Percentiles rank a stretch among this genome's conserved stretches.
Conservation (phyloP, 495 filamentous ascomycete species). For the Astrothelium subdiscretum region DNA sequence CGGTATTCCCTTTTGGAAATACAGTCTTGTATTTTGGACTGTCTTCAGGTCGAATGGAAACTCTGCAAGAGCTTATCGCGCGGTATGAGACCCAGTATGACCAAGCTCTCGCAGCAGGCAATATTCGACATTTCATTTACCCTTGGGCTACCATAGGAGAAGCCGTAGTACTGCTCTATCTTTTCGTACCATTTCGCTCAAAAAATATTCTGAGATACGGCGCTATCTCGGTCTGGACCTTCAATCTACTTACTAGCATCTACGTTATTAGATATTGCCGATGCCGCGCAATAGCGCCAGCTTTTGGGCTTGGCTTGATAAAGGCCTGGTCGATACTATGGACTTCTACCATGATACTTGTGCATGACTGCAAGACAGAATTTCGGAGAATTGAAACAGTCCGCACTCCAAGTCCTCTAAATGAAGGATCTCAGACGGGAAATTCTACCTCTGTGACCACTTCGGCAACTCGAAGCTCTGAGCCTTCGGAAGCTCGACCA, state of each 20-base stretch:
- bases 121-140: conserved; percentile 41
- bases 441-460: neutral
- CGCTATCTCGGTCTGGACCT: conserved; percentile 29
- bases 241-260: conserved; percentile 37
- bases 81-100: conserved; percentile 17
- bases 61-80: conserved; percentile 12
- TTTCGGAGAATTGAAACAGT: conserved; percentile 51
- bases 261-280: conserved; percentile 34
- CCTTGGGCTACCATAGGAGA: conserved; percentile 41
- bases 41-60: no score
- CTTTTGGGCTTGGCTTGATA: conserved; percentile 58
- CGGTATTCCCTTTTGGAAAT: no score
- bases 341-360: conserved; percentile 49
- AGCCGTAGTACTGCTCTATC: conserved; percentile 42
- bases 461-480: neutral
- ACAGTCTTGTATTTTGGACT: no score
- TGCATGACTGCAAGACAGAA: conserved; percentile 52
- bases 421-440: neutral
- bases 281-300: conserved; percentile 45
- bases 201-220: neutral
- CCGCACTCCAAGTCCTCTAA: neutral
- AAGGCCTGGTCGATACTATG: conserved; percentile 56
- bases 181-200: conserved; percentile 42
- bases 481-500: neutral
- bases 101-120: conserved; percentile 26